Conservation (phyloP, 2,329 filamentous ascomycete genomes). For the Xylaria arbuscula region DNA sequence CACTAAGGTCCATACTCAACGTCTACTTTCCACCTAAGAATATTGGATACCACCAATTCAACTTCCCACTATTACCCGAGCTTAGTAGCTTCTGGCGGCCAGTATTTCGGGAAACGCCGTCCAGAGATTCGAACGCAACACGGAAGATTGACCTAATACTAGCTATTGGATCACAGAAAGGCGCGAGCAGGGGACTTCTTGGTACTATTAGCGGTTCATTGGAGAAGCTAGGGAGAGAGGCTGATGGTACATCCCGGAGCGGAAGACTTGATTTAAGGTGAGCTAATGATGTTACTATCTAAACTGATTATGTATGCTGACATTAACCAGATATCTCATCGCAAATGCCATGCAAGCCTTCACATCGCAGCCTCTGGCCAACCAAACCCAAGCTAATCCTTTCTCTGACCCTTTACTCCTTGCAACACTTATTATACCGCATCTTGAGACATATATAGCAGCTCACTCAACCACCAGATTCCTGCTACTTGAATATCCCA, state of each 20-base stretch:
- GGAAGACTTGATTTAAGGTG: slow-evolving; percentile 70
- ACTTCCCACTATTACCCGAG: slow-evolving; percentile 61
- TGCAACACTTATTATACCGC: slow-evolving; percentile 68
- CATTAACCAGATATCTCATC: slow-evolving; percentile 64
- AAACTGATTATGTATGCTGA: slow-evolving; percentile 23
- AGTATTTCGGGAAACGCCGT: slow-evolving; percentile 57
- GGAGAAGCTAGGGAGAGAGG: slow-evolving; percentile 65
- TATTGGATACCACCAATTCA: slow-evolving; percentile 60
- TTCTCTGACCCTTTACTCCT: slow-evolving; percentile 65
- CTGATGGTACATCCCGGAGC: slow-evolving; percentile 62
- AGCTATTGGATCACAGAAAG: slow-evolving; percentile 67
- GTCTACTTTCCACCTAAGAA: slow-evolving; percentile 62
- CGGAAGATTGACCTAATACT: slow-evolving; percentile 67
- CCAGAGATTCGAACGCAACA: slow-evolving; percentile 48
- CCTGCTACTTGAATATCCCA: slow-evolving; percentile 68
- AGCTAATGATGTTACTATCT: slow-evolving; percentile 34
- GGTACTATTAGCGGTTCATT: slow-evolving; percentile 62
- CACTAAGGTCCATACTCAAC: slow-evolving; percentile 64
- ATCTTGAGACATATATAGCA: slow-evolving; percentile 69
- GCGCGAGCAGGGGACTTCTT: slow-evolving; percentile 63
- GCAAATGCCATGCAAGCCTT: slow-evolving; percentile 70
- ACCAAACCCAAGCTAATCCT: slow-evolving; percentile 64
- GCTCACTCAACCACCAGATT: slow-evolving; percentile 65
- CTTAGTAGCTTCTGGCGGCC: slow-evolving; percentile 65
- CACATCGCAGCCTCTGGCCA: slow-evolving; percentile 61